Conservation (phyloP, 495 filamentous ascomycete genomes). For the Thozetella sp. region DNA sequence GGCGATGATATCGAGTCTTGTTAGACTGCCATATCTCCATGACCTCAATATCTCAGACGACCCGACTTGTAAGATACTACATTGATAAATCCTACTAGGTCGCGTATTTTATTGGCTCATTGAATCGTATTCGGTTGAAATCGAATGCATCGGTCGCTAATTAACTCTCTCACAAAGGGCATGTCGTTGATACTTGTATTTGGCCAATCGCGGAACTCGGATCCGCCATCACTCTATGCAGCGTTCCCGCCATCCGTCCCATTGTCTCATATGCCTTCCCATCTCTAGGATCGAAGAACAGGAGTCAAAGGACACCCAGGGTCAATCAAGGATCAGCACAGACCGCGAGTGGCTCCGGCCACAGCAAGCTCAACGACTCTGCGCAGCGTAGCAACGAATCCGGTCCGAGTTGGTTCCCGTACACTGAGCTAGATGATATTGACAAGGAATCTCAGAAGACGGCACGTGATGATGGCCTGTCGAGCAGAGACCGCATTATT, state of each 20-base stretch:
- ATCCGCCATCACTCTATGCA: constrained; percentile 7
- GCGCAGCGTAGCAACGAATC: background rate
- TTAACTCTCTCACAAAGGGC: too few relatives aligned
- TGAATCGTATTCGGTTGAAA: too few relatives aligned
- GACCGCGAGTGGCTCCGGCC: too few relatives aligned
- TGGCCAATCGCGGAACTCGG: constrained; percentile 10
- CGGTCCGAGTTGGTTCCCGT: background rate
- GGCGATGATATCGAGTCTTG: constrained; percentile 8
- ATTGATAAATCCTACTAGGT: background rate
- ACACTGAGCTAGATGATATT: constrained; percentile 8
- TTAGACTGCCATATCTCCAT: constrained; percentile 8
- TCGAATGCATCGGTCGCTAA: too few relatives aligned
- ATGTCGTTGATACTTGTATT: constrained; percentile 11
- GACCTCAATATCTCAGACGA: constrained; percentile 7
- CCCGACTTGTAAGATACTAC: constrained; percentile 5
- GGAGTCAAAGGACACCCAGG: background rate
- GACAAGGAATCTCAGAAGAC: background rate
- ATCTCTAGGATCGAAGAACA: background rate
- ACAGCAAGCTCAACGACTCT: background rate
- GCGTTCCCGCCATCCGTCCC: constrained; percentile 7
- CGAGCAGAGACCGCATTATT: too few relatives aligned
- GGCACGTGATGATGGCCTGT: constrained; percentile 4
- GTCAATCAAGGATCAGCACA: background rate
- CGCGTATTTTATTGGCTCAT: too few relatives aligned
- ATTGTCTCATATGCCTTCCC: constrained; percentile 5